These are phyloP conservation scores for Penicillium arizonense DNA, from an alignment of 495 filamentous ascomycete species.

Conservation along the genomic window DNA sequence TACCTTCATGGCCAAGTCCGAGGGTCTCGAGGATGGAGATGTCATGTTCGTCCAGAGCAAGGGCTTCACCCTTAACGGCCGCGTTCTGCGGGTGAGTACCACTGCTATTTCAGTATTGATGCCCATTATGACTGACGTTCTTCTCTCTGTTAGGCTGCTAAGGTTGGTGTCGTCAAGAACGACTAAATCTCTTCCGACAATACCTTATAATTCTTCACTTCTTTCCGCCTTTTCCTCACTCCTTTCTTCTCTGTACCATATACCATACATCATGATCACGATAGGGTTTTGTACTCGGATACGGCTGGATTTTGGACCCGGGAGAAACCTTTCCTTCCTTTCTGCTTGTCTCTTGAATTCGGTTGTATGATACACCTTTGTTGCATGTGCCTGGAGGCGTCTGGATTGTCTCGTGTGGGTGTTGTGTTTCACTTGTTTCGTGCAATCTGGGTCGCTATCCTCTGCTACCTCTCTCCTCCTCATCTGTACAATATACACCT, in stretches of 20 bases:
- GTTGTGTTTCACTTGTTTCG: slow-evolving; percentile 21
- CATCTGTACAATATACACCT: slow-evolving; percentile 34
- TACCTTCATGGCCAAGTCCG: slow-evolving; percentile 83
- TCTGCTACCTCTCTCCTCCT: slow-evolving; percentile 36
- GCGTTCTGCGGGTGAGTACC: slow-evolving; percentile 69
- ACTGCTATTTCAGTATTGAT: neutral
- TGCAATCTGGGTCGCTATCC: slow-evolving; percentile 17
- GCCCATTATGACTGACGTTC: slow-evolving; percentile 13
- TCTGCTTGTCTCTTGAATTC: slow-evolving; percentile 28
- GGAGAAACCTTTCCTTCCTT: slow-evolving; percentile 19
- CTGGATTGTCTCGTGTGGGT: slow-evolving; percentile 32
- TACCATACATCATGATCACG: slow-evolving; percentile 38
- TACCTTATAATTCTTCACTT: slow-evolving; percentile 3
- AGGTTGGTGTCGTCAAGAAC: slow-evolving; percentile 89
- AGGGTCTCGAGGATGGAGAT: slow-evolving; percentile 81
- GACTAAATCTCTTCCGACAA: slow-evolving; percentile 36
- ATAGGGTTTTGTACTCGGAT: slow-evolving; percentile 27
- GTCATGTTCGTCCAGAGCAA: slow-evolving; percentile 94
- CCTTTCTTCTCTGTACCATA: slow-evolving; percentile 43
- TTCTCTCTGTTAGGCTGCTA: slow-evolving; percentile 60
- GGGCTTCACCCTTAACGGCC: slow-evolving; percentile 88
- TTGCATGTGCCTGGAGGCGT: slow-evolving; percentile 37
- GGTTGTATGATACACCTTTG: slow-evolving; percentile 44
- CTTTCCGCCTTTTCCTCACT: slow-evolving; percentile 4
- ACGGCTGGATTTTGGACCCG: slow-evolving; percentile 23